Evolutionary conservation across 371 early-diverging fungal species (phyloP), one percentile per base, ranked within the genome.

Genomic region (Mortierella sp.): DNA sequence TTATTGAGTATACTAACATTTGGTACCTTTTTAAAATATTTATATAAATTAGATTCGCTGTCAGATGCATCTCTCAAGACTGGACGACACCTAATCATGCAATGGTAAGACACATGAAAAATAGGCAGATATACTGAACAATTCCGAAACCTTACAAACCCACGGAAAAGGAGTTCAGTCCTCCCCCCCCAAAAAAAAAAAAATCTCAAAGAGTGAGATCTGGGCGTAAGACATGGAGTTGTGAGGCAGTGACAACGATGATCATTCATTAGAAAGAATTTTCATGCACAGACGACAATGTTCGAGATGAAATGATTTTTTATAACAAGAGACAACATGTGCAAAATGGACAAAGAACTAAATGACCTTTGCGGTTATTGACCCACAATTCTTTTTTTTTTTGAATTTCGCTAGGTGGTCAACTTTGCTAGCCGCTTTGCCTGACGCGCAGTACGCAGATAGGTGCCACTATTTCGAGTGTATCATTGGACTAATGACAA

Each of bases 361-460:
- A n/a, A n/a, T n/a, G n/a, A n/a, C n/a, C n/a, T n/a, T n/a, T n/a
- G n/a, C n/a, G n/a, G n/a, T n/a, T n/a, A n/a, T n/a, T n/a, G n/a
- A n/a, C n/a, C n/a, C n/a, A n/a, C n/a, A n/a, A n/a, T n/a, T n/a
- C n/a, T n/a, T n/a, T n/a, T n/a, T n/a, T n/a, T n/a, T n/a, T n/a
- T n/a, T n/a, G n/a, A n/a, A n/a, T n/a, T n/a, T n/a, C n/a, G 59
- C 45, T 69, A 86, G 86, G 86, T 86, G 86, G 86, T 72, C 75
- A 29, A 64, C 76, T 4, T 54, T 86, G 47, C 70, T 84, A 1
- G 72, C 64, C 26, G 79, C 66, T 3, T 61, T 84, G 15, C 64
- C 68, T 15, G 74, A 82, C 59, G 80, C 76, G 2, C 73, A 63
- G 6, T 76, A 74, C 63, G 82, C 85, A 29, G 85, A 85, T 31